Base-by-base conservation (phyloP, 164 flowering plant genomes). In the Cinnamomum micranthum region DNA sequence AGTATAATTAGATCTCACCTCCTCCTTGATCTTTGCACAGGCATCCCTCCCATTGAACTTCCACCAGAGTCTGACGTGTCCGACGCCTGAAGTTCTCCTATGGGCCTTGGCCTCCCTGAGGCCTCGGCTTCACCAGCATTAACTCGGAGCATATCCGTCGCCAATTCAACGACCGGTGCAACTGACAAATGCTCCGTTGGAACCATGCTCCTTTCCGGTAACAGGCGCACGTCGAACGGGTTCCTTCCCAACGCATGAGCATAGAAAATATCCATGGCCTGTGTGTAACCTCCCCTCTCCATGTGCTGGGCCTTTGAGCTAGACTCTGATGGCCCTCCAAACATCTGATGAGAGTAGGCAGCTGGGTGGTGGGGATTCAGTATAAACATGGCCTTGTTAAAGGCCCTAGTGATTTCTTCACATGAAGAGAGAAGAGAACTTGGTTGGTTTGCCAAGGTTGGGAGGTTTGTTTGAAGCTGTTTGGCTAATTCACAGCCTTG, bases 391-490 rank as follows among this genome's bases (percentile, higher is more conserved):
- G 76, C 76, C 66, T 58, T 22, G 50, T 33, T 68, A 55, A 68
- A 68, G 28, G 33, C 7, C 9, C 22, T 3, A 6, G 23, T 25
- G 10, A 74, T 74, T 58, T 52, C 33, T 33, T 67, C 65, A 23
- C 71, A 58, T 4, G 76, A 68, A 7, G 51, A 9, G 33, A 51
- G n/a, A 2, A 74, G 55, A n/a, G 68, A 9, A 11, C 6, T 15
- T n/a, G 63, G 63, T 24, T 74, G 71, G 66, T 33, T 33, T 27
- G 50, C 71, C 51, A 74, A 51, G 65, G 4, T 51, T 14, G 60
- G 64, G 50, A 65, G 70, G 50, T 74, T 74, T 52, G 50, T 19
- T 67, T 74, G 25, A n/a, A 74, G 63, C 10, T 74, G 50, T 19
- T 51, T 74, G 17, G 76, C 71, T 51, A 74, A 31, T 13, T 27